Evolutionary conservation across 1,284 basidiomycete genomes (phyloP).

Genomic region (Ceratobasidium sp.): DNA sequence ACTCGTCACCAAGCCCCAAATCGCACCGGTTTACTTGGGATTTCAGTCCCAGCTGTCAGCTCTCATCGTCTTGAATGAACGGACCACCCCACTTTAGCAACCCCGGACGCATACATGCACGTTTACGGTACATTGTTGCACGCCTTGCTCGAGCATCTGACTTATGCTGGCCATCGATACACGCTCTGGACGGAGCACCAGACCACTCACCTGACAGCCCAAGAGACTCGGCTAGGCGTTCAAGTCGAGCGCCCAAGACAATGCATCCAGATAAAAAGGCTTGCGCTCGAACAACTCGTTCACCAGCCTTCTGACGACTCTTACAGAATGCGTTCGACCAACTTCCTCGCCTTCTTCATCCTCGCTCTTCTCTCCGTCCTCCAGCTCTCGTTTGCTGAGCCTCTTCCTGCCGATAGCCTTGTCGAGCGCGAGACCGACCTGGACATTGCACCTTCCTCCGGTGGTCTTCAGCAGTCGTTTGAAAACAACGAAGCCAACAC

Average conservation of each 20-base stretch:
- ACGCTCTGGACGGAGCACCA: not conserved
- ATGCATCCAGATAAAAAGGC: not conserved
- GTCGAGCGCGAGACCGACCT: not conserved
- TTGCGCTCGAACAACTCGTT: not conserved
- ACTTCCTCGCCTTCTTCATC: conserved; percentile 5
- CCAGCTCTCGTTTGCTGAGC: not conserved
- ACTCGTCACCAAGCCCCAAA: too few species aligned
- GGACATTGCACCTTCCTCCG: not conserved
- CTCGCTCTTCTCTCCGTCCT: conserved; percentile 4
- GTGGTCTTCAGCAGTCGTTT: not conserved
- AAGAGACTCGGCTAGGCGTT: not conserved
- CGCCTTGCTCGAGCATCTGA: not conserved
- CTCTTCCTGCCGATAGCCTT: not conserved
- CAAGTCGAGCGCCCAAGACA: not conserved
- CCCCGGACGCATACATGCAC: not conserved
- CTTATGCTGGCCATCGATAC: not conserved
- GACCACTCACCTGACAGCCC: not conserved
- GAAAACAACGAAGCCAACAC: not conserved
- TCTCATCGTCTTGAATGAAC: too few species aligned
- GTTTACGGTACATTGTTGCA: not conserved
- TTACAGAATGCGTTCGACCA: conserved; percentile 7
- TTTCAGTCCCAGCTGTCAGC: too few species aligned
- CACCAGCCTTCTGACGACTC: conserved; percentile 5
- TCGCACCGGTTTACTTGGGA: too few species aligned
- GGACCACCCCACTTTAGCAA: too few species aligned